Evolutionary conservation across 345 rosid genomes (phyloP), one percentile per base, ranked within the genome.

Genomic region (Clausena lansium): DNA sequence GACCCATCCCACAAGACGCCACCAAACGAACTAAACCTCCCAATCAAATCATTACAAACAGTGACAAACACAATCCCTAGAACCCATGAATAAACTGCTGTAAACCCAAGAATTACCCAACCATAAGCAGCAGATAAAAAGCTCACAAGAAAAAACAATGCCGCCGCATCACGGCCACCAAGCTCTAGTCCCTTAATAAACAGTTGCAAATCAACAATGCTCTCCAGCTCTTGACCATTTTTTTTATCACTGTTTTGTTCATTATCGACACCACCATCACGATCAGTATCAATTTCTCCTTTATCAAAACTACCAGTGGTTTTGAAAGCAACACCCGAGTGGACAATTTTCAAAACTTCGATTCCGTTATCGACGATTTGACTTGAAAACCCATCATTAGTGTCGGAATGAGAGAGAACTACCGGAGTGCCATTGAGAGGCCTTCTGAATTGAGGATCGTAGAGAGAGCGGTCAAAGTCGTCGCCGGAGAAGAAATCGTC

Each of bases 61-160:
- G 90, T 91, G 27, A 96, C 88, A 71, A 90, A 96, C 67, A 86
- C 89, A 78, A 93, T 81, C 54, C 95, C 99, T 1, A 88, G 39
- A 66, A 91, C 92, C 92, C 91, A 84, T 3, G 99, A 91, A 85
- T 93, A 95, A 54, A 93, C 87, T 9, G 89, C 90, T 5, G 97
- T 92, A 68, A 92, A 95, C 74, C 95, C 97, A 54, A 95, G 85
- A 84, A 95, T 90, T 81, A 92, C 94, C 97, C 96, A 93, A 9
- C 98, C 98, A 83, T 95, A 95, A 38, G 98, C 96, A 6, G 94
- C 94, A 33, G 96, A 92, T 61, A 95, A 73, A 75, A 92, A 91
- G 81, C 90, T 93, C 62, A 92, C 89, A 13, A 95, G 83, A 71
- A 88, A 88, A 70, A 91, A 87, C 81, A 95, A 81, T 20, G 94